Evolutionary conservation across 352 stramenopile genomes (phyloP).

Genomic region (Thraustochytrium aureum): DNA sequence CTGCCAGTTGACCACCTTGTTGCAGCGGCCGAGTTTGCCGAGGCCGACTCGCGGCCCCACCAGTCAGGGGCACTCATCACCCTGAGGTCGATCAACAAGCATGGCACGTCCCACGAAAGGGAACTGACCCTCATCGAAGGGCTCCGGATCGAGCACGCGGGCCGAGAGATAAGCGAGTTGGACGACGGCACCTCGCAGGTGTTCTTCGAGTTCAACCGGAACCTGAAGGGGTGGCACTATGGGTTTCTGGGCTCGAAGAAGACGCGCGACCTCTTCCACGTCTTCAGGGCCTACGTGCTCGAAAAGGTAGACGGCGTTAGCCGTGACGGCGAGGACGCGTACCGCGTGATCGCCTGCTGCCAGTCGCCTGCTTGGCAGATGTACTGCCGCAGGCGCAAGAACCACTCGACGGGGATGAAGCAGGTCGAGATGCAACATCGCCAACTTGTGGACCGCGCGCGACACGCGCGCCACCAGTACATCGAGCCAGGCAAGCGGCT

Average conservation of each 20-base stretch:
- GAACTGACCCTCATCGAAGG: slow-evolving; percentile 43
- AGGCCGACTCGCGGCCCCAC: background rate
- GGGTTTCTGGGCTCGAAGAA: slow-evolving; percentile 62
- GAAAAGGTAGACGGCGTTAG: slow-evolving; percentile 13
- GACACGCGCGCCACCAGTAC: background rate
- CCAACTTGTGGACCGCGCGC: slow-evolving; percentile 9
- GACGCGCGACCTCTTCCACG: slow-evolving; percentile 48
- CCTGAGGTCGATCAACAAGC: slow-evolving; percentile 52
- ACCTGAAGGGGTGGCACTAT: slow-evolving; percentile 83
- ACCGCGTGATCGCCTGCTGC: slow-evolving; percentile 29
- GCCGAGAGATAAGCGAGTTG: background rate
- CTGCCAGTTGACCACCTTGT: background rate
- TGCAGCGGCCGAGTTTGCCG: slow-evolving; percentile 22
- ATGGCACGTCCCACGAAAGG: slow-evolving; percentile 31
- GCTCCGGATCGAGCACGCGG: background rate
- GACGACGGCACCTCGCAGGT: slow-evolving; percentile 3
- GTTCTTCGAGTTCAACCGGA: slow-evolving; percentile 76
- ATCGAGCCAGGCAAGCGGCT: background rate
- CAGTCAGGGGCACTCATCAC: slow-evolving; percentile 6
- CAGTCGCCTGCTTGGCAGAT: slow-evolving; percentile 49
- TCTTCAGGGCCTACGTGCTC: slow-evolving; percentile 48
- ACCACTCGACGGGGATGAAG: slow-evolving; percentile 29
- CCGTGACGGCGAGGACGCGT: background rate
- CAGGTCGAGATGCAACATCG: slow-evolving; percentile 27
- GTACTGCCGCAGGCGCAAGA: slow-evolving; percentile 52